A percentile compares a stretch with the other conserved stretches of the same genome.
Conservation (phyloP, 2,329 filamentous ascomycete species). For the Lachnellula subtilissima region DNA sequence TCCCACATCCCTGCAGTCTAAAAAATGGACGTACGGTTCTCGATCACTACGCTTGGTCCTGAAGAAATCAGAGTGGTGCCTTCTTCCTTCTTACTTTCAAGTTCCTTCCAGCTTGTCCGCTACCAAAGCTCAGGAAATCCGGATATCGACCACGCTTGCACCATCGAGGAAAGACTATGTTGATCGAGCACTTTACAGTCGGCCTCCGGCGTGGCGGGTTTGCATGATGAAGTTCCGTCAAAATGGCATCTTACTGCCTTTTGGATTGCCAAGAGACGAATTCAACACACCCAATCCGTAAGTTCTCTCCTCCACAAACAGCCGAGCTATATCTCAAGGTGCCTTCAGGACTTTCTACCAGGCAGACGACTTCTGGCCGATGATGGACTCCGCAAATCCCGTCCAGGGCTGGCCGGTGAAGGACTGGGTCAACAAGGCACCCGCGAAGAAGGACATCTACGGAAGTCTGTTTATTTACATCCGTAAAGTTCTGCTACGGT, state of each 20-base stretch:
- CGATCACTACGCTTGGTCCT: slow-evolving; percentile 26
- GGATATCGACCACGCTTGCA: slow-evolving; percentile 29
- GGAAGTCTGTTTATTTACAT: slow-evolving; percentile 36
- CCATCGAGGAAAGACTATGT: slow-evolving; percentile 30
- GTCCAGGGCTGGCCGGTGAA: slow-evolving; percentile 33
- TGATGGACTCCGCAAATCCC: slow-evolving; percentile 35
- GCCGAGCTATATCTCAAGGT: not conserved
- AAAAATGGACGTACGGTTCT: slow-evolving; percentile 7
- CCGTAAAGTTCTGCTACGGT: slow-evolving; percentile 25
- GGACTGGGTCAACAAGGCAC: slow-evolving; percentile 26
- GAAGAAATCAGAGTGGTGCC: slow-evolving; percentile 30
- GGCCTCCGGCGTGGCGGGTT: slow-evolving; percentile 27
- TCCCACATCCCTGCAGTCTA: not conserved
- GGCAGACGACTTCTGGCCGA: slow-evolving; percentile 30
- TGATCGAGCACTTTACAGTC: slow-evolving; percentile 28
- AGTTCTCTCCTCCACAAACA: slow-evolving; percentile 13
- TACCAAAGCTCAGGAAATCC: slow-evolving; percentile 22
- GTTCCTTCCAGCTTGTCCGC: slow-evolving; percentile 25
- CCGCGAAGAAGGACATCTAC: slow-evolving; percentile 35
- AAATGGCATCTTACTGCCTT: slow-evolving; percentile 39
- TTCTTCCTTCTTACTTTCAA: slow-evolving; percentile 26
- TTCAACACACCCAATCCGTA: slow-evolving; percentile 40
- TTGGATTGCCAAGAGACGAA: slow-evolving; percentile 28
- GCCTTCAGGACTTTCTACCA: slow-evolving; percentile 34
- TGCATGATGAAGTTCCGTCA: slow-evolving; percentile 30